phyloP scores from a whole-genome alignment of 306 rosid genomes.

The Abrus precatorius region DNA sequence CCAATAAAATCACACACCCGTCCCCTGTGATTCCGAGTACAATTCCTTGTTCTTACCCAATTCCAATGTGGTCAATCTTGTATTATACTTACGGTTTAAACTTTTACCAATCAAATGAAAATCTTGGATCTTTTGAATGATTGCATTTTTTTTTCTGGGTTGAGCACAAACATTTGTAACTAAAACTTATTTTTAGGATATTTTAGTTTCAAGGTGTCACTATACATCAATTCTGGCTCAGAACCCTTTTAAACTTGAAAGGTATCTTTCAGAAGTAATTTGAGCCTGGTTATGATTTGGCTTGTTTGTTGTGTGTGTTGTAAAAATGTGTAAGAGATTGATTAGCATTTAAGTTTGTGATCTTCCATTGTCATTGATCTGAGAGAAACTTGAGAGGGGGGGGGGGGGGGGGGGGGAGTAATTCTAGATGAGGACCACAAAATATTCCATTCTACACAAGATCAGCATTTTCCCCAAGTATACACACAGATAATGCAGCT shows the following conservation, averaged over 20 bases:
- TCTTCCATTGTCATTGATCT: constrained; percentile 50
- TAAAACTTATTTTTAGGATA: background rate
- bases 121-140: constrained; percentile 2
- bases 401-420: background rate
- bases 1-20: background rate
- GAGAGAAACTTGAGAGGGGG: constrained; percentile 42
- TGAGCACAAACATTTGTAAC: background rate
- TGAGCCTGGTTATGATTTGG: constrained; percentile 30
- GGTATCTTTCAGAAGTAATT: constrained; percentile 19
- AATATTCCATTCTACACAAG: constrained; percentile 20
- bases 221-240: background rate
- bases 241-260: constrained; percentile 46
- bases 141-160: background rate
- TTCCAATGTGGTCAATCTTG: background rate
- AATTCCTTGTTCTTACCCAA: constrained; percentile 15
- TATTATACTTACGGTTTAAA: background rate
- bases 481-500: constrained; percentile 35
- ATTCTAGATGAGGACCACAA: constrained; percentile 48
- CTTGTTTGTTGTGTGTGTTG: constrained; percentile 43
- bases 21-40: background rate
- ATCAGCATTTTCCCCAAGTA: constrained; percentile 16
- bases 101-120: background rate
- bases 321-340: constrained; percentile 22
- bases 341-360: constrained; percentile 36
- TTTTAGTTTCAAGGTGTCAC: constrained; percentile 6